These are phyloP conservation scores for Diversispora epigaea DNA, from an alignment of 192 early-diverging fungal species.

Conservation along the genomic window DNA sequence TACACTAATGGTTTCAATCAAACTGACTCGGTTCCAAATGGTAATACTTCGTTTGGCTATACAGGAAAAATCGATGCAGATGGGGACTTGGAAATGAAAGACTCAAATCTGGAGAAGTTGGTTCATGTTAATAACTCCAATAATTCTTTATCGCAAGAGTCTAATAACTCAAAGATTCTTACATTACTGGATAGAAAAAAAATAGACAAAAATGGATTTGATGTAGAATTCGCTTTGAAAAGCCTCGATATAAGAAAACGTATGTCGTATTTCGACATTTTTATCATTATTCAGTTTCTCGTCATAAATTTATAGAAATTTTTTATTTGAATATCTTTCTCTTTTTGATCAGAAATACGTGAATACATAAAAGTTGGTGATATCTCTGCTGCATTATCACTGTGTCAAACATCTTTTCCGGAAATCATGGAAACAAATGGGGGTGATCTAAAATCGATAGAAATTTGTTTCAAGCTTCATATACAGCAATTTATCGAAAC, in stretches of 20 bases:
- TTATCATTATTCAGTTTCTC: not conserved
- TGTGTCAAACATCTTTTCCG: constrained; percentile 43
- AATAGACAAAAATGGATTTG: not conserved
- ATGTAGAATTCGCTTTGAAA: constrained; percentile 6
- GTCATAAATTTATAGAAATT: not conserved
- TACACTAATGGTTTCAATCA: constrained; percentile 28
- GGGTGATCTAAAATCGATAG: constrained; percentile 38
- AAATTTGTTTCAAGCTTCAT: constrained; percentile 59
- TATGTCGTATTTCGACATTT: constrained; percentile 32
- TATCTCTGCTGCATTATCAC: constrained; percentile 39
- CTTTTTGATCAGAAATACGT: constrained; percentile 41
- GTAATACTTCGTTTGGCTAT: constrained; percentile 2
- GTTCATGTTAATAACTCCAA: constrained; percentile 35
- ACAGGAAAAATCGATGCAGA: not conserved
- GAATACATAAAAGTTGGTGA: constrained; percentile 46
- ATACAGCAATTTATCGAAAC: constrained; percentile 69
- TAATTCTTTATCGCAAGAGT: not conserved
- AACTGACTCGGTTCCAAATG: not conserved
- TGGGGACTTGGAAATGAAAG: constrained; percentile 27
- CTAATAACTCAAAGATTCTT: constrained; percentile 9
- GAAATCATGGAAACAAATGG: constrained; percentile 40
- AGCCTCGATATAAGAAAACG: constrained; percentile 45
- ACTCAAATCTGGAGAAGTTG: constrained; percentile 19
- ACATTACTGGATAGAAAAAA: not conserved
- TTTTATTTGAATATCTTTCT: not conserved